Percentiles rank a stretch among this genome's conserved stretches.
phyloP scores from a whole-genome alignment of 148 eudicot species.

The Cornus suecica region DNA sequence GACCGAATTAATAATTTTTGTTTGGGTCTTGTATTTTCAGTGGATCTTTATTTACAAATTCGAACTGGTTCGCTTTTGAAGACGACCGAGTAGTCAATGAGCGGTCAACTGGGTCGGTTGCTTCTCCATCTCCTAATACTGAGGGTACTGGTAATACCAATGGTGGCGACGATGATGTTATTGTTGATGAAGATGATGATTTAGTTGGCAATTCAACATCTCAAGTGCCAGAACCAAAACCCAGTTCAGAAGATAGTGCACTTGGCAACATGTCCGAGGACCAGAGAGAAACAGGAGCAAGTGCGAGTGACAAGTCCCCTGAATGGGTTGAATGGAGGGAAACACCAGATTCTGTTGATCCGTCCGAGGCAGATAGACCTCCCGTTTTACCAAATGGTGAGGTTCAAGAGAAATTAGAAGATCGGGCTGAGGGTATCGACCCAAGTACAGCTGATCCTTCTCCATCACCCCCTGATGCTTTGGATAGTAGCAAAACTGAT shows the following conservation, averaged over 20 bases:
- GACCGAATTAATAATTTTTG: background rate
- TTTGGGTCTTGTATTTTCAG: conserved; percentile 29
- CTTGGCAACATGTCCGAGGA: conserved; percentile 11
- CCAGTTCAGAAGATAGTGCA: conserved; percentile 16
- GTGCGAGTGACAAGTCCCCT: conserved; percentile 43
- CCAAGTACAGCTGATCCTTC: conserved; percentile 26
- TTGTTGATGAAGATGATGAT: conserved; percentile 29
- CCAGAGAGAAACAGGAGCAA: conserved; percentile 14
- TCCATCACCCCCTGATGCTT: conserved; percentile 12
- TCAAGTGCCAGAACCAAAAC: conserved; percentile 28
- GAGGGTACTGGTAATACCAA: conserved; percentile 24
- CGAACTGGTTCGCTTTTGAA: conserved; percentile 93
- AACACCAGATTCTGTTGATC: conserved; percentile 42
- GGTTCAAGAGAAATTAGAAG: conserved; percentile 26
- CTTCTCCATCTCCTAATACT: conserved; percentile 48
- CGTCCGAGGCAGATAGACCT: conserved; percentile 27
- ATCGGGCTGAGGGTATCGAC: conserved; percentile 20
- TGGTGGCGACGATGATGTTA: conserved; percentile 26
- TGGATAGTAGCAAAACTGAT: conserved; percentile 8
- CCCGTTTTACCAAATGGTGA: conserved; percentile 37
- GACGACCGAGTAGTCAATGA: conserved; percentile 48
- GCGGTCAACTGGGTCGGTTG: conserved; percentile 29
- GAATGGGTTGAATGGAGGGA: conserved; percentile 92
- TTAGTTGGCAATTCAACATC: conserved; percentile 39
- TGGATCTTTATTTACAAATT: conserved; percentile 74